Percentiles rank a stretch among this genome's conserved stretches.
phyloP scores from a whole-genome alignment of 2,329 filamentous ascomycete genomes.

The Colletotrichum australisinense region DNA sequence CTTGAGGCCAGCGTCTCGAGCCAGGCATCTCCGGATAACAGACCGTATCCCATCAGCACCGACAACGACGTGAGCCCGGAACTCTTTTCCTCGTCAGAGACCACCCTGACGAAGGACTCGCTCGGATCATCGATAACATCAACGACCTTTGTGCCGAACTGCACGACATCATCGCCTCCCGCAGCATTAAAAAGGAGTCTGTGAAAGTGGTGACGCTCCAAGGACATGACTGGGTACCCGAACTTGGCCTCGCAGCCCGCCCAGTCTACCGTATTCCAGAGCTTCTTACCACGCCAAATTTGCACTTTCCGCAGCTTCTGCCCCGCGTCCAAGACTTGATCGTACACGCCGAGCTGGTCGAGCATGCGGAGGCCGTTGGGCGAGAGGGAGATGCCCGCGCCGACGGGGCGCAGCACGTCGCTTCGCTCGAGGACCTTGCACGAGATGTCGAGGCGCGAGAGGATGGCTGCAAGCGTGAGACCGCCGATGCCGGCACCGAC shows the following conservation, averaged over 20 bases:
- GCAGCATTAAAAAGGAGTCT: neutral
- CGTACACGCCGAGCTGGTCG: constrained; percentile 37
- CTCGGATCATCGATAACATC: neutral
- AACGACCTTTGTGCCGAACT: neutral
- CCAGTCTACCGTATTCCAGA: neutral
- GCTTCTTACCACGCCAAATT: neutral
- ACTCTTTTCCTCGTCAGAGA: neutral
- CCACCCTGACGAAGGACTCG: neutral
- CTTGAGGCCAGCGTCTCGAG: neutral
- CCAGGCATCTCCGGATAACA: neutral
- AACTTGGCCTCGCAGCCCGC: neutral
- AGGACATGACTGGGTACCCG: neutral
- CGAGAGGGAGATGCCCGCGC: constrained; percentile 37
- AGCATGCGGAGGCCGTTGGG: constrained; percentile 36
- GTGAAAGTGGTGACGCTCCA: neutral
- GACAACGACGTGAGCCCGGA: neutral
- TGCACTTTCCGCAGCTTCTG: neutral
- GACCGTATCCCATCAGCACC: neutral
- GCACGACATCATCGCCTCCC: neutral
- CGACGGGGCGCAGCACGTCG: constrained; percentile 29
- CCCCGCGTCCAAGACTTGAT: neutral
- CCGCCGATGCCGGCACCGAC: constrained; percentile 38
- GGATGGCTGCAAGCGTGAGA: constrained; percentile 36
- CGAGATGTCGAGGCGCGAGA: constrained; percentile 32
- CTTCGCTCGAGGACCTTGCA: constrained; percentile 36